A percentile compares a stretch with the other conserved stretches of the same genome.
Evolutionary conservation across 306 rosid species (phyloP).

Genomic region (Leucaena leucocephala): DNA sequence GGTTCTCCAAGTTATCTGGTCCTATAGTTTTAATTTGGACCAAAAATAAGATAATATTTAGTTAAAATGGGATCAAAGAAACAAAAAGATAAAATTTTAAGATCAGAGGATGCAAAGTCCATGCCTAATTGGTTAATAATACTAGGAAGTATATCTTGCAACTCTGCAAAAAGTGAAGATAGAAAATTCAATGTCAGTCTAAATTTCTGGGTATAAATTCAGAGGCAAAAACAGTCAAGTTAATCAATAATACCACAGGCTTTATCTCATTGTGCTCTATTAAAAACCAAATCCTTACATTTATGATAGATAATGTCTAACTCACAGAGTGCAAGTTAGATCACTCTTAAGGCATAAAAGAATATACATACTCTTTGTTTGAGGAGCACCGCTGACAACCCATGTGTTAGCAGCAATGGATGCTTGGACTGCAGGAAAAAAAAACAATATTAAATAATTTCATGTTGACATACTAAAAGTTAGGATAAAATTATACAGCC

Average conservation of each 20-base stretch:
- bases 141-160: constrained; percentile 96
- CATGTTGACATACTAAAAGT: background rate
- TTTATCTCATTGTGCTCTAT: too few species aligned
- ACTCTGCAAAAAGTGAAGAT: constrained; percentile 55
- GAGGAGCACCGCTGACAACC: constrained; percentile 97
- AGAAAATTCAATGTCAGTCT: background rate
- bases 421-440: constrained; percentile 84
- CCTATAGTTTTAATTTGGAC: constrained; percentile 49
- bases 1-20: constrained; percentile 90
- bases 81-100: background rate
- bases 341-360: constrained; percentile 6
- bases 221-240: background rate
- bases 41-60: background rate
- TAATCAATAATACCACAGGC: background rate
- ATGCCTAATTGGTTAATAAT: constrained; percentile 90
- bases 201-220: background rate
- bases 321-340: background rate
- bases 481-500: background rate
- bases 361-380: constrained; percentile 80
- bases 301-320: background rate
- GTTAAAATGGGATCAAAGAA: background rate
- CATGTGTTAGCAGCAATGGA: constrained; percentile 97
- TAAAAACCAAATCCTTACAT: background rate
- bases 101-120: background rate
- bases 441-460: constrained; percentile 41